Percentiles rank a stretch among this genome's conserved stretches.
Evolutionary conservation across 106 monocot genomes (phyloP).

Genomic region (Cymbidium sinense): DNA sequence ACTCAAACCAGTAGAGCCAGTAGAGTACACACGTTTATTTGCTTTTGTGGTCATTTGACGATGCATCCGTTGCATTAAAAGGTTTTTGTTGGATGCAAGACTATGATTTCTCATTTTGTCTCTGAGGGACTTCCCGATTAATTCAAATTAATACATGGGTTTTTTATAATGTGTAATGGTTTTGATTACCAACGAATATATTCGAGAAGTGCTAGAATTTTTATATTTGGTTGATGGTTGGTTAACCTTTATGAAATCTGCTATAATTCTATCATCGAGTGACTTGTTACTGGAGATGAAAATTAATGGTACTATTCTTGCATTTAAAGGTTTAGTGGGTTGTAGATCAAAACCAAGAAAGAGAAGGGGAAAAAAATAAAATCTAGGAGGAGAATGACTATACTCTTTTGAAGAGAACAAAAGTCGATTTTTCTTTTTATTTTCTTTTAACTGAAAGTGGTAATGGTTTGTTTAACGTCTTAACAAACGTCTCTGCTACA

Average conservation of each 20-base stretch:
- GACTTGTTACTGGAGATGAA: not conserved
- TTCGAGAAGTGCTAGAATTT: not conserved
- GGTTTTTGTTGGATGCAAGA: not conserved
- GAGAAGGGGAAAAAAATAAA: not conserved
- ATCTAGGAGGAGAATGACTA: not conserved
- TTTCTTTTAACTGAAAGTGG: too few species aligned
- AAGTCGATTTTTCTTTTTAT: not conserved
- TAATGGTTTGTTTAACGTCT: not conserved
- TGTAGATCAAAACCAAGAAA: not conserved
- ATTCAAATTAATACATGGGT: not conserved
- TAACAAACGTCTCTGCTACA: conserved; percentile 1
- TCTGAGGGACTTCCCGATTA: not conserved
- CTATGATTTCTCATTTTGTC: not conserved
- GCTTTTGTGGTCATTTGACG: not conserved
- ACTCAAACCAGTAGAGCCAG: not conserved
- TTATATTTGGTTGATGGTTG: not conserved
- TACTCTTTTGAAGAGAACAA: not conserved
- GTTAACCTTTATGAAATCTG: not conserved
- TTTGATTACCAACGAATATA: not conserved
- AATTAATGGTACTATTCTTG: not conserved
- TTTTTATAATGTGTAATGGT: not conserved
- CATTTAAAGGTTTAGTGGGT: not conserved
- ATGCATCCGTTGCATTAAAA: not conserved
- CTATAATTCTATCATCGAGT: not conserved
- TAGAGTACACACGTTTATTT: not conserved